Base-by-base conservation (phyloP, 2,329 filamentous ascomycete species). In the Aspergillus uvarum region DNA sequence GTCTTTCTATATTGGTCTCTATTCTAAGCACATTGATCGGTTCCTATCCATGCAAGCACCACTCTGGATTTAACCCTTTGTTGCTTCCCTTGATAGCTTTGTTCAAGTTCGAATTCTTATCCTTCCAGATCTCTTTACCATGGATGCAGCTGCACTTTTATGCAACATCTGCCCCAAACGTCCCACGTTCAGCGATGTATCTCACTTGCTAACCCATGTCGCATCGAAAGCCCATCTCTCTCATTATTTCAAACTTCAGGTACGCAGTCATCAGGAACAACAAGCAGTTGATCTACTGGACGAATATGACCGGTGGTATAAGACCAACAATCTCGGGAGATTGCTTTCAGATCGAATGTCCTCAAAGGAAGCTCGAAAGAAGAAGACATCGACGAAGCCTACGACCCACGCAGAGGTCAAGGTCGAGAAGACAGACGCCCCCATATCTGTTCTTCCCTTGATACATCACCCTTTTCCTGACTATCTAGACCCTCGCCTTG, bases 211-310 rank as follows among this genome's bases (percentile, higher is more conserved):
- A 71, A 98, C 94, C 12, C 94, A 98, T 72, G 86, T 97, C 63
- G 87, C 90, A 61, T 97, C 93, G 65, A 97, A 97, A 74, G 89
- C 90, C n/a, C 94, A 98, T 74, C 81, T 97, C 35, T 88, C 92
- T 61, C 85, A 91, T 72, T 87, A 91, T 69, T 96, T 93, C 79
- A 92, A 91, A 70, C 83, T 92, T 55, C 88, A 91, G 68, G 85
- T 96, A 65, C 86, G 85, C 59, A 85, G 88, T 58, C 83, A 86
- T 56, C 82, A 85, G 50, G 89, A 96, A 61, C 75, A 82, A n/a
- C 78, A 79, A n/a, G 87, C 89, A n/a, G 81, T 83, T 24, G 74
- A 83, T 11, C 74, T 84, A 32, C 80, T 96, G 49, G 82, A 86
- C 38, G 78, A 82, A 49, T 97, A 92, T 71, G 87, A 96, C 58